phyloP scores from a whole-genome alignment of 2,329 filamentous ascomycete species.

The Pezicula carpinea region DNA sequence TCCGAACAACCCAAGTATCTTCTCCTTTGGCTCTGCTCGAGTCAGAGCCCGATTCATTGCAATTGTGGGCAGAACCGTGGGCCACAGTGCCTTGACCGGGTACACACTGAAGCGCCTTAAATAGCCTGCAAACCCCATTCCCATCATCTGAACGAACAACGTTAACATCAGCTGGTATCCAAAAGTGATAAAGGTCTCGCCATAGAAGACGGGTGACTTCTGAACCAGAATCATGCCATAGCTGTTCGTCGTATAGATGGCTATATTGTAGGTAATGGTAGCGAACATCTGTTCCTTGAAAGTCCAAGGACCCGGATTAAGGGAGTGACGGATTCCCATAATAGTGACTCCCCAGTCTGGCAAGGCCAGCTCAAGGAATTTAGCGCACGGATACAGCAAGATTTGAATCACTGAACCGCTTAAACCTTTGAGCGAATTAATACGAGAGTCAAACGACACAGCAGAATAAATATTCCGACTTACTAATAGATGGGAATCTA shows the following conservation, averaged over 20 bases:
- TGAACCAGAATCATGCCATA: slow-evolving; percentile 15
- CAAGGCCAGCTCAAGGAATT: slow-evolving; percentile 34
- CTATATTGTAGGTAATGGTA: slow-evolving; percentile 15
- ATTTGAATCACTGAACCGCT: slow-evolving; percentile 30
- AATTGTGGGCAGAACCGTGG: slow-evolving; percentile 10
- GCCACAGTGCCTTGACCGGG: slow-evolving; percentile 13
- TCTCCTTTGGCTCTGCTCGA: slow-evolving; percentile 8
- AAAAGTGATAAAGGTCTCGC: slow-evolving; percentile 34
- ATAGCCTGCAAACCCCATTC: slow-evolving; percentile 15
- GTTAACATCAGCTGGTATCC: slow-evolving; percentile 35
- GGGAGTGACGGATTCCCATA: slow-evolving; percentile 28
- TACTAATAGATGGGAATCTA: slow-evolving; percentile 34
- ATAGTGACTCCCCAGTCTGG: slow-evolving; percentile 41
- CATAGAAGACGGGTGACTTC: slow-evolving; percentile 33
- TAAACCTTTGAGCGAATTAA: slow-evolving; percentile 9
- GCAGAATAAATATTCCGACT: slow-evolving; percentile 5
- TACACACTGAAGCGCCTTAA: slow-evolving; percentile 14
- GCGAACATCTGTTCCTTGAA: slow-evolving; percentile 18
- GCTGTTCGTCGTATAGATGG: slow-evolving; percentile 12
- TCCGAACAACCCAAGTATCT: no score
- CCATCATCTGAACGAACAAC: slow-evolving; percentile 15
- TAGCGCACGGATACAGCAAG: slow-evolving; percentile 39
- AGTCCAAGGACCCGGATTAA: slow-evolving; percentile 15
- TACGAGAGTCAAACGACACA: background rate
- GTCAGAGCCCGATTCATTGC: slow-evolving; percentile 14